Conservation (phyloP, 176 grass and related monocot species). For the sorghum (Sorghum bicolor) region Sorghum_bicolor_NCBIv3 NC_012872.2:48299001-48299500, state of each 20-base stretch:
- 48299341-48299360: not conserved
- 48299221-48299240: not conserved
- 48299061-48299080: no score
- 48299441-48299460: constrained; percentile 77
- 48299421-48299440: constrained; percentile 73
- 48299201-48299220: not conserved
- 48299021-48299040: no score
- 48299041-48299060: no score
- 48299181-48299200: not conserved
- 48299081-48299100: no score
- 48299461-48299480: constrained; percentile 71
- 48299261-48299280: not conserved
- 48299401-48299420: constrained; percentile 79
- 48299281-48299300: not conserved
- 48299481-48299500: constrained; percentile 81
- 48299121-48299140: no score
- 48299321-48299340: not conserved
- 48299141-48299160: no score
- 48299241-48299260: not conserved
- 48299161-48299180: not conserved
- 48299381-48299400: constrained; percentile 51
- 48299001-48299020: no score
- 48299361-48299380: constrained; percentile 30
- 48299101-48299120: no score
- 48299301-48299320: not conserved